Evolutionary conservation across 495 filamentous ascomycete species (phyloP).

Genomic region (Friedmanniomyces endolithicus): DNA sequence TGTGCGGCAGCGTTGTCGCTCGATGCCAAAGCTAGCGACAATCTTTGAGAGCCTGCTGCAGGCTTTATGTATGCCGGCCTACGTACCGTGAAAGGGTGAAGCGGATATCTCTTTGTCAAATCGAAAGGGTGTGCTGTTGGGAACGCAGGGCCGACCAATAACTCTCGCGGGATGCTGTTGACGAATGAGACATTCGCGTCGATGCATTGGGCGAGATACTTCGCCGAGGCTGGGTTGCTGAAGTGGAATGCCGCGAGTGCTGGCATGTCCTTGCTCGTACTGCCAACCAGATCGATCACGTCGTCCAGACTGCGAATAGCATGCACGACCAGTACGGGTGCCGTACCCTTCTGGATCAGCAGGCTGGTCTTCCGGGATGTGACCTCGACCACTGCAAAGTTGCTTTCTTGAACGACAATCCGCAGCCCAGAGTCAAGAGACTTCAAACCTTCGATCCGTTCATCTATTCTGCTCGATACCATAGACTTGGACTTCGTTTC

Average conservation of each 20-base stretch:
- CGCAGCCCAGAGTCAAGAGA: neutral
- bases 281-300: slow-evolving; percentile 33
- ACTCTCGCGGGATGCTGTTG: slow-evolving; percentile 39
- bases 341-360: neutral
- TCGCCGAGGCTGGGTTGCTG: slow-evolving; percentile 34
- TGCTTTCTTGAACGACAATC: slow-evolving; percentile 4
- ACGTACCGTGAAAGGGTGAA: slow-evolving; percentile 29
- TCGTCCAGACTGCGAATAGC: slow-evolving; percentile 35
- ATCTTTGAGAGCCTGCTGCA: slow-evolving; percentile 4
- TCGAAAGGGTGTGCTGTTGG: neutral
- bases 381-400: slow-evolving; percentile 2
- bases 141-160: slow-evolving; percentile 27
- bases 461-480: neutral
- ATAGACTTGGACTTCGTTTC: neutral
- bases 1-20: slow-evolving; percentile 9
- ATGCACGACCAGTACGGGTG: slow-evolving; percentile 27
- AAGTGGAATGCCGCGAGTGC: slow-evolving; percentile 41
- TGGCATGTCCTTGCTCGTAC: neutral
- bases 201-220: slow-evolving; percentile 43
- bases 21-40: slow-evolving; percentile 11
- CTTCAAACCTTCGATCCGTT: neutral
- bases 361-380: neutral
- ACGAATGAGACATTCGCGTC: slow-evolving; percentile 35
- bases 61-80: slow-evolving; percentile 32
- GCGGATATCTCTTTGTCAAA: slow-evolving; percentile 4